A percentile compares a stretch with the other conserved stretches of the same genome.
Evolutionary conservation across 805 yeast species (phyloP).

Genomic region (Wickerhamiella sergipiensis): DNA sequence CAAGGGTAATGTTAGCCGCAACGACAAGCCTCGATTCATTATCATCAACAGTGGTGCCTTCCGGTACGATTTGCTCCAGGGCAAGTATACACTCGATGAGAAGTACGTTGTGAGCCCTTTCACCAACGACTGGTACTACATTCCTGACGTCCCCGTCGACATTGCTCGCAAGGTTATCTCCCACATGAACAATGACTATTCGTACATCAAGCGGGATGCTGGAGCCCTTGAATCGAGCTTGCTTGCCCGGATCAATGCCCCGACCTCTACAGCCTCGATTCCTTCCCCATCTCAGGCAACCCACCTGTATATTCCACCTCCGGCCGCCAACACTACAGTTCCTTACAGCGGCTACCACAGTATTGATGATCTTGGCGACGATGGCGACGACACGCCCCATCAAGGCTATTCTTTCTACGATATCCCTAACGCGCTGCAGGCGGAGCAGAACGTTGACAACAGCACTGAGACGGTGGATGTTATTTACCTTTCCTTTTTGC

Average conservation of each 20-base stretch:
- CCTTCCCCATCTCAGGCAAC: slow-evolving; percentile 1
- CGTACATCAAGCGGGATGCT: slow-evolving; percentile 4
- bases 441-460: slow-evolving; percentile 23
- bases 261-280: not conserved
- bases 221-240: not conserved
- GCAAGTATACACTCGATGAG: slow-evolving; percentile 68
- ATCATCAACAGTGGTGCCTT: slow-evolving; percentile 79
- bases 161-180: slow-evolving; percentile 43
- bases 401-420: slow-evolving; percentile 39
- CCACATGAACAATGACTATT: slow-evolving; percentile 35
- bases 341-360: slow-evolving; percentile 55
- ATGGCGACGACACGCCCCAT: slow-evolving; percentile 74
- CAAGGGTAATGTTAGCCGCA: slow-evolving; percentile 17
- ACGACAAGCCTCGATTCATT: slow-evolving; percentile 34
- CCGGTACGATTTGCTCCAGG: slow-evolving; percentile 74
- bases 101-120: slow-evolving; percentile 80
- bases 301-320: not conserved
- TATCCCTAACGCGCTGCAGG: slow-evolving; percentile 66
- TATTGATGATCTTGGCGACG: slow-evolving; percentile 63
- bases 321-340: not conserved
- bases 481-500: slow-evolving; percentile 40
- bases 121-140: slow-evolving; percentile 59
- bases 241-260: not conserved
- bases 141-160: slow-evolving; percentile 42
- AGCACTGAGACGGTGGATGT: slow-evolving; percentile 26